Percentiles rank a stretch among this genome's conserved stretches.
phyloP scores from a whole-genome alignment of 257 asterid species.

The Ehretia macrophylla region DNA sequence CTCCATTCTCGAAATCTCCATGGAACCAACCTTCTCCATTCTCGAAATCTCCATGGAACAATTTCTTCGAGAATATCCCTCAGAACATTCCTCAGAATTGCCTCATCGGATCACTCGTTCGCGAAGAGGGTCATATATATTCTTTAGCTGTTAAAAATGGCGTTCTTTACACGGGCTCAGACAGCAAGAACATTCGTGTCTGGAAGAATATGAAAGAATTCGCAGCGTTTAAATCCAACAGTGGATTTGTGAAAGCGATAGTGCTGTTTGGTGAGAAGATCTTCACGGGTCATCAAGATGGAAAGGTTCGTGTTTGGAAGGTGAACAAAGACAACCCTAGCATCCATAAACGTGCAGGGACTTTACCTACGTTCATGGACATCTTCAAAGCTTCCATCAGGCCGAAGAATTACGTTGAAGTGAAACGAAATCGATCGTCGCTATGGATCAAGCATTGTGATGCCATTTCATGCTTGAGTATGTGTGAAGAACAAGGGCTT shows the following conservation, averaged over 20 bases:
- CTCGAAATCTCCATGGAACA: constrained; percentile 30
- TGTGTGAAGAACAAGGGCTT: constrained; percentile 27
- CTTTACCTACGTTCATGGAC: constrained; percentile 47
- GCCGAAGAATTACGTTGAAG: constrained; percentile 50
- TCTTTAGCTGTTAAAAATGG: constrained; percentile 39
- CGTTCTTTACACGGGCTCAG: constrained; percentile 60
- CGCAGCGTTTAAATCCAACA: constrained; percentile 44
- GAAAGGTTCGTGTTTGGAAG: constrained; percentile 57
- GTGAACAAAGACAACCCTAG: constrained; percentile 11
- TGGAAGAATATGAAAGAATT: constrained; percentile 41
- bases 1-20: constrained; percentile 25
- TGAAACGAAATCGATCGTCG: constrained; percentile 28
- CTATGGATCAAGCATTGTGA: constrained; percentile 57
- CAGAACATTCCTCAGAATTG: constrained; percentile 22
- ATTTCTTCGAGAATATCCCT: constrained; percentile 9
- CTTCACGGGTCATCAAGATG: constrained; percentile 69
- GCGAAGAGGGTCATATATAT: constrained; percentile 53
- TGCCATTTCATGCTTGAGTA: constrained; percentile 51
- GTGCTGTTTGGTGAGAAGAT: constrained; percentile 37
- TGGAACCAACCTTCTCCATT: constrained; percentile 32
- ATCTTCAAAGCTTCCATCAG: constrained; percentile 41
- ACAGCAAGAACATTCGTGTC: constrained; percentile 56
- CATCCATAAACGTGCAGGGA: constrained; percentile 36
- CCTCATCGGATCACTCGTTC: constrained; percentile 40
- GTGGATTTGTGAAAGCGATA: constrained; percentile 61